A percentile compares a stretch with the other conserved stretches of the same genome.
These are phyloP conservation scores for Nepenthes alata DNA, from an alignment of 179 eudicot genomes.

Conservation along the genomic window DNA sequence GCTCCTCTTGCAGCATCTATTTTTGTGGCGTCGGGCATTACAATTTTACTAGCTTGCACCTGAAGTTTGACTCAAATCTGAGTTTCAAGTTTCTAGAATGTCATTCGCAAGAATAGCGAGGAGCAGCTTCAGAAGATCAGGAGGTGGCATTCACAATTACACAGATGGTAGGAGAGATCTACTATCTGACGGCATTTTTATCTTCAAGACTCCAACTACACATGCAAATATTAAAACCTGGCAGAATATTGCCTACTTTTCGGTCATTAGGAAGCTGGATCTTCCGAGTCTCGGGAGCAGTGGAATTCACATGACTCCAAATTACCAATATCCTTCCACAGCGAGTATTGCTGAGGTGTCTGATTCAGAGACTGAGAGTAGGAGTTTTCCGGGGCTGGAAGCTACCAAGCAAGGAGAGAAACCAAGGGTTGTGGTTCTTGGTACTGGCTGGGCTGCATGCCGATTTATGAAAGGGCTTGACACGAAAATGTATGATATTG, in stretches of 20 bases:
- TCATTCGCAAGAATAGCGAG: constrained; percentile 51
- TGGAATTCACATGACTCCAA: constrained; percentile 29
- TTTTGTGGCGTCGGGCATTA: too few species aligned
- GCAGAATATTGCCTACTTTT: constrained; percentile 4
- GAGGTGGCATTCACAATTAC: constrained; percentile 14
- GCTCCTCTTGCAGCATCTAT: too few species aligned
- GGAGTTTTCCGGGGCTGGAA: constrained; percentile 39
- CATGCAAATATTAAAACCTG: too few species aligned
- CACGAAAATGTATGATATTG: constrained; percentile 56
- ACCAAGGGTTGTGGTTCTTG: constrained; percentile 83
- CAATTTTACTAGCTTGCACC: too few species aligned
- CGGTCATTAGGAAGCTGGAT: constrained; percentile 10
- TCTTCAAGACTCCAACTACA: too few species aligned
- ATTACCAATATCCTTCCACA: constrained; percentile 22
- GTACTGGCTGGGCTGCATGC: constrained; percentile 93
- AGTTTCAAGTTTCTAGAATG: constrained; percentile 15
- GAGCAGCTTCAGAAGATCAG: constrained; percentile 34
- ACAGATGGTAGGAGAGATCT: constrained; percentile 6
- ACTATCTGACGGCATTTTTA: too few species aligned
- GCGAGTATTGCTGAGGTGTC: neutral
- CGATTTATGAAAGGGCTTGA: constrained; percentile 75
- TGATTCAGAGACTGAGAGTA: constrained; percentile 8
- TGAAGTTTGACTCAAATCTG: too few species aligned
- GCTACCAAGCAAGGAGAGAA: constrained; percentile 63
- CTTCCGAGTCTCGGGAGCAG: constrained; percentile 22